Evolutionary conservation across 2,329 filamentous ascomycete species (phyloP), one percentile per base, ranked within the genome.

Genomic region (Fusarium caatingaense): DNA sequence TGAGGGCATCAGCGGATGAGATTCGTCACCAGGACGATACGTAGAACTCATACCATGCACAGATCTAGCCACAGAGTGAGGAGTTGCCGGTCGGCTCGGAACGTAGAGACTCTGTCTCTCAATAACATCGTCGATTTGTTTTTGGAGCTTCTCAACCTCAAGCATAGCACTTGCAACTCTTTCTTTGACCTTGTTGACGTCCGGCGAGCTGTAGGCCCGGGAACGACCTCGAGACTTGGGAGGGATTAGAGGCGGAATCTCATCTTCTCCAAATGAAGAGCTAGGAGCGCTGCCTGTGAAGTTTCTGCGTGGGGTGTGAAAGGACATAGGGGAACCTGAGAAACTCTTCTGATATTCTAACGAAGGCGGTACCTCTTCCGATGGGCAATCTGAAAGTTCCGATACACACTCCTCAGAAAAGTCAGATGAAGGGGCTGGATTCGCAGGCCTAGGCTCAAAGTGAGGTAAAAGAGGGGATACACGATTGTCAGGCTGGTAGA

Each of bases 21-120:
- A 50, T 20, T 58, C 60, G n/a, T 50, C 48, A 56, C 51, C 32
- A 60, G 50, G 56, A 30, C 42, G 49, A 34, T 34, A 48, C 65
- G 27, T 64, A 61, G 63, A 65, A 42, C 56, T 60, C 76, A 74
- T 75, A 81, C 80, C 76, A 41, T 74, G 74, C 69, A 77, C 60
- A 4, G 73, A 76, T 40, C 64, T 69, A 41, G 76, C 75, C 70
- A 79, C 74, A 23, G 83, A 86, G 65, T 84, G 79, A 21, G 83
- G 79, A 41, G 85, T 88, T 44, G 85, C 85, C 32, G 87, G 86
- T 50, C 86, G 83, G 75, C 85, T 88, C 63, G 75, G 80, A 20
- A 82, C 69, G 67, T 88, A 89, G 34, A 89, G 77, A 76, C 86
- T 90, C 78, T 88, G 87, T 63, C 87, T 84, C 80, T 89, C 87